A percentile compares a stretch with the other conserved stretches of the same genome.
phyloP scores from a whole-genome alignment of 2,329 filamentous ascomycete species.

The Orbilia ellipsospora region DNA sequence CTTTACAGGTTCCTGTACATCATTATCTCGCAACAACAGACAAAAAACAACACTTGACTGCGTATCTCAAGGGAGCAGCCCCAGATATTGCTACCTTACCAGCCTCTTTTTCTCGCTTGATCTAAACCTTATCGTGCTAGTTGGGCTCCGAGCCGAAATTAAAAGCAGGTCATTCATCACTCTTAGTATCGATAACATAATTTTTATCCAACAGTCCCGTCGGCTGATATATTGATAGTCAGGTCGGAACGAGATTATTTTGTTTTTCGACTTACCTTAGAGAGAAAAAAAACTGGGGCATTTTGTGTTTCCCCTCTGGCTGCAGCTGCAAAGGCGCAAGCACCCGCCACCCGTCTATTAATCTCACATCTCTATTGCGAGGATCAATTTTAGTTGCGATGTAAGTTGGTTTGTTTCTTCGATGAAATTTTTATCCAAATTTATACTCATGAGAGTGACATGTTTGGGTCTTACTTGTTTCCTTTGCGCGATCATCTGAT shows the following conservation, averaged over 20 bases:
- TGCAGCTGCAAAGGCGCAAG: conserved; percentile 49
- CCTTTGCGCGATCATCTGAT: conserved; percentile 36
- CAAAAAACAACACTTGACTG: conserved; percentile 30
- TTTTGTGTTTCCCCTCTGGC: conserved; percentile 9
- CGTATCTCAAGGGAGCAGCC: conserved; percentile 35
- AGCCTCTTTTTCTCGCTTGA: conserved; percentile 55
- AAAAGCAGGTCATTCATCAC: conserved; percentile 49
- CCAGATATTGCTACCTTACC: conserved; percentile 24
- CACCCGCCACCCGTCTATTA: conserved; percentile 41
- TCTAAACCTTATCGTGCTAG: conserved; percentile 54
- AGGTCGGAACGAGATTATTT: conserved; percentile 26
- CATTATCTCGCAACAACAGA: not conserved
- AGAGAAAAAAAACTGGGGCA: not conserved
- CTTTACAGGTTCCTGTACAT: conserved; percentile 38
- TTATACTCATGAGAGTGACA: conserved; percentile 13
- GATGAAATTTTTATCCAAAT: conserved; percentile 21
- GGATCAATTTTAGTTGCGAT: not conserved
- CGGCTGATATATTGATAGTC: conserved; percentile 38
- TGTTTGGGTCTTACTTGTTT: conserved; percentile 1
- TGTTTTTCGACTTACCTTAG: conserved; percentile 21
- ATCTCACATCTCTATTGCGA: conserved; percentile 25
- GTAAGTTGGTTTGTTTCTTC: conserved; percentile 26
- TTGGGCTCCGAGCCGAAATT: conserved; percentile 52
- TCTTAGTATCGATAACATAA: conserved; percentile 35
- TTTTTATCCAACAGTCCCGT: conserved; percentile 36